These are phyloP conservation scores for Grosmannia huntii DNA, from an alignment of 2,329 filamentous ascomycete species.

Conservation along the genomic window DNA sequence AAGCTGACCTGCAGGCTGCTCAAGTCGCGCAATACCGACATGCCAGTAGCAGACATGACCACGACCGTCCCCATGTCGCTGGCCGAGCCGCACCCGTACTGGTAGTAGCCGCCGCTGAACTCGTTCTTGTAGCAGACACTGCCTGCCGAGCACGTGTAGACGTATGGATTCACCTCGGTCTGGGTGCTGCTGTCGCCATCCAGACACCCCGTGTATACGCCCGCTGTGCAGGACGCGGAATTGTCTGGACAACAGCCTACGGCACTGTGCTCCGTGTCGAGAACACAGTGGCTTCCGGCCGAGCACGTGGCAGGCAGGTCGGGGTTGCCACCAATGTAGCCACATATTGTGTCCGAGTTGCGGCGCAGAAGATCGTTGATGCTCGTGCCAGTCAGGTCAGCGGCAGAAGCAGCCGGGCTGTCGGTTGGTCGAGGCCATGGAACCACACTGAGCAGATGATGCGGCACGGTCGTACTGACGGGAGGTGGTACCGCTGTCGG, in stretches of 20 bases:
- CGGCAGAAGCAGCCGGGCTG: slow-evolving; percentile 9
- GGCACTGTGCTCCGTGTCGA: slow-evolving; percentile 24
- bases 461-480: slow-evolving; percentile 16
- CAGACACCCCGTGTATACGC: slow-evolving; percentile 45
- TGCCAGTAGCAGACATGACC: slow-evolving; percentile 30
- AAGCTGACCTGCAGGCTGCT: slow-evolving; percentile 27
- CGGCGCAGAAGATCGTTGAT: slow-evolving; percentile 24
- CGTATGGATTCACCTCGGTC: slow-evolving; percentile 39
- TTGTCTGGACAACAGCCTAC: slow-evolving; percentile 35
- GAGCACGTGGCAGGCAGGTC: slow-evolving; percentile 43
- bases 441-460: slow-evolving; percentile 19
- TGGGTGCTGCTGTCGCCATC: slow-evolving; percentile 36
- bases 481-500: slow-evolving; percentile 16
- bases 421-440: slow-evolving; percentile 27
- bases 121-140: slow-evolving; percentile 42
- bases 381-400: slow-evolving; percentile 22
- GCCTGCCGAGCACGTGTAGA: slow-evolving; percentile 39
- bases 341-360: slow-evolving; percentile 42
- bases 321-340: slow-evolving; percentile 40
- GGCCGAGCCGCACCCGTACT: slow-evolving; percentile 43
- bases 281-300: slow-evolving; percentile 44
- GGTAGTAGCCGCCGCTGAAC: slow-evolving; percentile 41
- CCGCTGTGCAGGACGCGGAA: slow-evolving; percentile 33
- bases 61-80: slow-evolving; percentile 36
- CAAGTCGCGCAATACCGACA: slow-evolving; percentile 22